phyloP scores from a whole-genome alignment of 1,139 yeast genomes.

The Ogataea hybrid region DNA sequence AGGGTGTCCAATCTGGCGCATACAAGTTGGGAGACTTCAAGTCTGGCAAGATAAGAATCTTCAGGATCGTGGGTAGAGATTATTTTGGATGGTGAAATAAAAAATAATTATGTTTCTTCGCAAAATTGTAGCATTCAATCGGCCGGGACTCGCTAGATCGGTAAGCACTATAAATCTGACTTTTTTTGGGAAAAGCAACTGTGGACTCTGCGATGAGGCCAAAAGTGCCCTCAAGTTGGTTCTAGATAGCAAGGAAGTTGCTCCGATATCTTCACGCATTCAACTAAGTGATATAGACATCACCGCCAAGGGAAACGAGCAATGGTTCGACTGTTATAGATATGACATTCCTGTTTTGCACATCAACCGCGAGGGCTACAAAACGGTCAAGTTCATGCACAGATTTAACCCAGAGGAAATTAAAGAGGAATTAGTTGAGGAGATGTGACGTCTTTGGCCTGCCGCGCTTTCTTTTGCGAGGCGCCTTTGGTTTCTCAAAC shows the following conservation, averaged over 20 bases:
- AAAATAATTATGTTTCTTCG: slow-evolving; percentile 1
- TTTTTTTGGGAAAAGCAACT: slow-evolving; percentile 74
- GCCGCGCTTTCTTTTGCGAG: not conserved
- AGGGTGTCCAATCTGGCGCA: slow-evolving; percentile 57
- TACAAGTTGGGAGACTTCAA: slow-evolving; percentile 72
- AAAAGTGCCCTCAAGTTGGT: slow-evolving; percentile 48
- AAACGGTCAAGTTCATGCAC: slow-evolving; percentile 73
- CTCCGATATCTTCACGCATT: slow-evolving; percentile 27
- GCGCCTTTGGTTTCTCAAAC: not conserved
- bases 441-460: slow-evolving; percentile 18
- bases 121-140: slow-evolving; percentile 1
- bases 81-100: slow-evolving; percentile 54
- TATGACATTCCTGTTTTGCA: slow-evolving; percentile 91
- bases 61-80: slow-evolving; percentile 64
- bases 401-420: slow-evolving; percentile 60
- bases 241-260: slow-evolving; percentile 30
- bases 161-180: slow-evolving; percentile 38
- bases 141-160: not conserved
- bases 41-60: slow-evolving; percentile 76
- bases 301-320: slow-evolving; percentile 58
- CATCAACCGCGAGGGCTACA: slow-evolving; percentile 49
- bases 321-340: slow-evolving; percentile 78
- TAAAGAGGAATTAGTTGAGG: slow-evolving; percentile 40
- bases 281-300: slow-evolving; percentile 60
- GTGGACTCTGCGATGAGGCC: slow-evolving; percentile 79